Percentiles rank a stretch among this genome's conserved stretches.
phyloP scores from a whole-genome alignment of 139 green algal species.

The Diplosphaera chodatii region DNA sequence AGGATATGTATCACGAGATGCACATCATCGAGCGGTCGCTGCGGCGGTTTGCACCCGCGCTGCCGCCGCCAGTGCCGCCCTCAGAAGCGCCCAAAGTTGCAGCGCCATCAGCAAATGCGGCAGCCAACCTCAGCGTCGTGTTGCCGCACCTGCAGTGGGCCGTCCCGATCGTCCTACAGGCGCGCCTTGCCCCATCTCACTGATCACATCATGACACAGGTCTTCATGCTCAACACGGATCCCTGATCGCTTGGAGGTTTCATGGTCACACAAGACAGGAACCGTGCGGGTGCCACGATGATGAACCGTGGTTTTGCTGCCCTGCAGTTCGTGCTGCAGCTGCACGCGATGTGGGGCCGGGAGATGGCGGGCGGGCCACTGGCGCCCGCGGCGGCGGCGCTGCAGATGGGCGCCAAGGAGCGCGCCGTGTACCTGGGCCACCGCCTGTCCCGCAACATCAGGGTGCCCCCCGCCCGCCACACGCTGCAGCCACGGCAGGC shows the following conservation, averaged over 20 bases:
- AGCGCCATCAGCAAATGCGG: not conserved
- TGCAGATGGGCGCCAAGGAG: conserved; percentile 1
- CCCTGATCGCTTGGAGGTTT: too few relatives aligned
- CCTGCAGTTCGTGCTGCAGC: not conserved
- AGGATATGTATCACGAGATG: not conserved
- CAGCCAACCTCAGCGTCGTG: not conserved
- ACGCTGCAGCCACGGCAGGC: too few relatives aligned
- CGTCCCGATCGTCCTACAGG: not conserved
- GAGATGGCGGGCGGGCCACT: not conserved
- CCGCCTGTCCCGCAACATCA: not conserved
- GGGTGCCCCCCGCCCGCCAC: too few relatives aligned
- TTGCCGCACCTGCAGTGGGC: not conserved
- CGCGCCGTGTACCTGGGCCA: conserved; percentile 1
- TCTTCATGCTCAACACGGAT: too few relatives aligned
- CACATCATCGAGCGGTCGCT: not conserved
- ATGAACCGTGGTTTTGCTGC: too few relatives aligned
- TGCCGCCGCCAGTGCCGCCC: not conserved
- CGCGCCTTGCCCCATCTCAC: too few relatives aligned
- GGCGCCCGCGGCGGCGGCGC: not conserved
- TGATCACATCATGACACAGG: too few relatives aligned
- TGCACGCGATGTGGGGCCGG: not conserved
- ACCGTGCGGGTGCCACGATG: too few relatives aligned
- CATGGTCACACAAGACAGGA: too few relatives aligned
- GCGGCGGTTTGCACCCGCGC: not conserved
- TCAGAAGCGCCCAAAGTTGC: not conserved